These are phyloP conservation scores for Hericium erinaceus DNA, from an alignment of 768 basidiomycete species.

Conservation along the genomic window DNA sequence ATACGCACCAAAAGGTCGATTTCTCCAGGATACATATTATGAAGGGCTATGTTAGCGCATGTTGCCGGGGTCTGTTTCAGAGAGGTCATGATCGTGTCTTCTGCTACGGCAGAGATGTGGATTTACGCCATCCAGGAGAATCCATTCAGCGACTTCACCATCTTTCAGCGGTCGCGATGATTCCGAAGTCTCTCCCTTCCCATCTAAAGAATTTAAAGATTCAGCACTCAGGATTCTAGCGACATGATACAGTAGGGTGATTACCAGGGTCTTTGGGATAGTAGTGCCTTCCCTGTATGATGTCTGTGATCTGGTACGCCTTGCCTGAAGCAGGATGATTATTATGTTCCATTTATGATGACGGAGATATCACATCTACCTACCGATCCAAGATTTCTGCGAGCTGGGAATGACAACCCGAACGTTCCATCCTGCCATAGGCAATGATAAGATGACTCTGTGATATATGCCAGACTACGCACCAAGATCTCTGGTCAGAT, in stretches of 20 bases:
- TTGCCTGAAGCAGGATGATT: conserved; percentile 42
- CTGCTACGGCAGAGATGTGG: conserved; percentile 1
- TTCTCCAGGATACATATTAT: conserved; percentile 77
- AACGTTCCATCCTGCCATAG: conserved; percentile 57
- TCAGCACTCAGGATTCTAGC: background rate
- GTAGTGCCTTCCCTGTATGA: conserved; percentile 62
- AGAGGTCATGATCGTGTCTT: background rate
- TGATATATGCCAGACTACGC: conserved; percentile 10
- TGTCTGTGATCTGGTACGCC: conserved; percentile 71
- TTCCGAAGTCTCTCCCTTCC: conserved; percentile 57
- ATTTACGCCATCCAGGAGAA: conserved; percentile 76
- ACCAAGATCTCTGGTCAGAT: conserved; percentile 55
- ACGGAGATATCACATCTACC: conserved; percentile 10
- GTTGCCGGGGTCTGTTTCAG: conserved; percentile 74
- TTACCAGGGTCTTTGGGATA: conserved; percentile 57
- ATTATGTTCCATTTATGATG: background rate
- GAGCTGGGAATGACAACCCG: conserved; percentile 72
- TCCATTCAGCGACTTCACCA: conserved; percentile 84
- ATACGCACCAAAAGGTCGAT: conserved; percentile 80
- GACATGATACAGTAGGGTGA: background rate
- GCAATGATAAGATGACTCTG: conserved; percentile 1
- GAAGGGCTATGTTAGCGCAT: conserved; percentile 82
- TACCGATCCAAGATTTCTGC: conserved; percentile 87
- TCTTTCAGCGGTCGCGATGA: conserved; percentile 58
- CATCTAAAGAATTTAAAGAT: conserved; percentile 34